Evolutionary conservation across 805 yeast genomes (phyloP).

Genomic region (Pachysolen tannophilus): DNA sequence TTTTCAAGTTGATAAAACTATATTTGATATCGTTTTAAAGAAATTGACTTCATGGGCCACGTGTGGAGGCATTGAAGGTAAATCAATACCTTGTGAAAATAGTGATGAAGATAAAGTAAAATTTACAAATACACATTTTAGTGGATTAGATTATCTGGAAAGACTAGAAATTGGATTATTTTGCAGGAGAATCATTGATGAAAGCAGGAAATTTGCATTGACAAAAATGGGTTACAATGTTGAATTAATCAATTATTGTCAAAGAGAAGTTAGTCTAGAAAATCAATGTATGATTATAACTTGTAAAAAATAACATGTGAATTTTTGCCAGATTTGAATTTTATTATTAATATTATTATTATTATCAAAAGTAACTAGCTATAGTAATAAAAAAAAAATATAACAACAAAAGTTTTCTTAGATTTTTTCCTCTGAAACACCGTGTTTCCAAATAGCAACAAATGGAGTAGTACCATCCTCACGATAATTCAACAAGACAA

Average conservation of each 20-base stretch:
- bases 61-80: conserved; percentile 50
- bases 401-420: too few species aligned
- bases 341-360: too few species aligned
- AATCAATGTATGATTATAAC: conserved; percentile 44
- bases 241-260: conserved; percentile 52
- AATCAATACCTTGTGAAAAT: conserved; percentile 25
- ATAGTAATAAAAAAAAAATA: too few species aligned
- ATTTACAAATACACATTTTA: too few species aligned
- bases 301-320: too few species aligned
- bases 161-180: conserved; percentile 55
- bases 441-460: conserved; percentile 99
- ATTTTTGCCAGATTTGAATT: too few species aligned
- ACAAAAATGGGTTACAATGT: conserved; percentile 30
- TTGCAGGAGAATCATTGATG: conserved; percentile 71
- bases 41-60: conserved; percentile 88
- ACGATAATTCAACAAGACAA: conserved; percentile 97
- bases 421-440: conserved; percentile 83
- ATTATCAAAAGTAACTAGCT: too few species aligned
- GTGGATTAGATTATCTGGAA: conserved; percentile 36
- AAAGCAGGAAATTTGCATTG: conserved; percentile 53
- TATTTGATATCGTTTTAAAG: conserved; percentile 32
- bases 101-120: conserved; percentile 27
- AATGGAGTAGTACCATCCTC: conserved; percentile 98
- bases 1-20: conserved; percentile 20
- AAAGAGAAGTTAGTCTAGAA: conserved; percentile 53